A percentile compares a stretch with the other conserved stretches of the same genome.
Evolutionary conservation across 208 protist genomes (phyloP).

Genomic region (Leishmania tropica): DNA sequence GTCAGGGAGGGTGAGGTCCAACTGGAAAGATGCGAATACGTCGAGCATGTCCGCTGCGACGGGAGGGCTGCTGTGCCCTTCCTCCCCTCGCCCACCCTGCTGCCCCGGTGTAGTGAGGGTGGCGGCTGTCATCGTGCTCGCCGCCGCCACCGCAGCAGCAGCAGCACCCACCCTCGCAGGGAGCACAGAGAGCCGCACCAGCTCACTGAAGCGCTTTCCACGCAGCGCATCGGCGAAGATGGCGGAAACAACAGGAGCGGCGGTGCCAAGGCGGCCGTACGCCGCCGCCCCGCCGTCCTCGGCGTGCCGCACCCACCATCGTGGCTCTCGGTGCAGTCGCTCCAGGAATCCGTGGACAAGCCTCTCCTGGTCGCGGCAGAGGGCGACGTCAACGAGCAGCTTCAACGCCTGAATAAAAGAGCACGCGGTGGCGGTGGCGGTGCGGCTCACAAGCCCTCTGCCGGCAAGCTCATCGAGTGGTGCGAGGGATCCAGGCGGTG

Average conservation of each 20-base stretch:
- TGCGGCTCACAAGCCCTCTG: neutral
- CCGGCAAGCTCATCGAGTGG: neutral
- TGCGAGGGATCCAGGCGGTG: neutral
- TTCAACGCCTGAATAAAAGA: slow-evolving; percentile 50
- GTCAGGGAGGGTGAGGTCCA: slow-evolving; percentile 61
- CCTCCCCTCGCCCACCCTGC: neutral
- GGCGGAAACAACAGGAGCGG: slow-evolving; percentile 36
- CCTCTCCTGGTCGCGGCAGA: slow-evolving; percentile 77
- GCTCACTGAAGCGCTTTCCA: slow-evolving; percentile 53
- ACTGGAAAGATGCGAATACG: slow-evolving; percentile 76
- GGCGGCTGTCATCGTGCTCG: neutral
- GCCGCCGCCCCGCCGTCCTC: slow-evolving; percentile 16
- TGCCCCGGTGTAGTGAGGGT: neutral
- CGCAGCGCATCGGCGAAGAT: slow-evolving; percentile 63
- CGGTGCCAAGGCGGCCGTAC: slow-evolving; percentile 41
- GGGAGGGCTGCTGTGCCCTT: neutral
- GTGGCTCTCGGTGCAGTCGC: slow-evolving; percentile 55
- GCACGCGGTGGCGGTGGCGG: slow-evolving; percentile 9
- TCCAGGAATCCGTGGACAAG: slow-evolving; percentile 74
- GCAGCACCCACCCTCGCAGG: slow-evolving; percentile 22
- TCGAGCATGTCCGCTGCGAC: slow-evolving; percentile 43
- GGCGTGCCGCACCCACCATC: slow-evolving; percentile 63
- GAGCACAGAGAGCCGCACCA: slow-evolving; percentile 61
- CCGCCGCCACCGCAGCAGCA: neutral
- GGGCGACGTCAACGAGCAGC: slow-evolving; percentile 76